phyloP scores from a whole-genome alignment of 306 rosid genomes.

The Pyrus bretschneideri region DNA sequence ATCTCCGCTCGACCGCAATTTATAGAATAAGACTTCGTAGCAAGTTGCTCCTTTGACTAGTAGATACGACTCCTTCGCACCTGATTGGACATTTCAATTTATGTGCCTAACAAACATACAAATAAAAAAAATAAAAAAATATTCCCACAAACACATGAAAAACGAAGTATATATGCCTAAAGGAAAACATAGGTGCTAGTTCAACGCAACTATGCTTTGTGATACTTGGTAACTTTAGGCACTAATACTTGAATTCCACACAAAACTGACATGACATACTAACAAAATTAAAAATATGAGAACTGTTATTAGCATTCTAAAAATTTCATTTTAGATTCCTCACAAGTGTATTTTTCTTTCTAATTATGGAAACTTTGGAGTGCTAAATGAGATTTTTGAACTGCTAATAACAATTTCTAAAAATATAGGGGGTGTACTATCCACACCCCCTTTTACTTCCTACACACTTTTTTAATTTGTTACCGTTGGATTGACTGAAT shows the following conservation, averaged over 20 bases:
- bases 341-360: too few species aligned
- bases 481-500: fast-evolving
- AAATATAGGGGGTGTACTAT: too few species aligned
- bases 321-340: too few species aligned
- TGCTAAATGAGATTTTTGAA: too few species aligned
- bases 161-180: not conserved
- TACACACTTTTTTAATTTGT: too few species aligned
- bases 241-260: not conserved
- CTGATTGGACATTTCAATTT: not conserved
- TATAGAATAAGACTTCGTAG: not conserved
- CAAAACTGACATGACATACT: not conserved
- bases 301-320: too few species aligned
- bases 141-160: not conserved
- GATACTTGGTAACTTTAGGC: not conserved
- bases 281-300: too few species aligned
- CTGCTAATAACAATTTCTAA: too few species aligned
- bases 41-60: not conserved
- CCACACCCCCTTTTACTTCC: too few species aligned
- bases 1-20: not conserved
- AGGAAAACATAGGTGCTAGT: not conserved
- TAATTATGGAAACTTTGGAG: too few species aligned
- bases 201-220: not conserved
- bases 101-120: not conserved
- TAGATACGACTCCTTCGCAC: not conserved
- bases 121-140: not conserved